Base-by-base conservation (phyloP, 1,284 basidiomycete species). In the Puccinia triticina region DNA sequence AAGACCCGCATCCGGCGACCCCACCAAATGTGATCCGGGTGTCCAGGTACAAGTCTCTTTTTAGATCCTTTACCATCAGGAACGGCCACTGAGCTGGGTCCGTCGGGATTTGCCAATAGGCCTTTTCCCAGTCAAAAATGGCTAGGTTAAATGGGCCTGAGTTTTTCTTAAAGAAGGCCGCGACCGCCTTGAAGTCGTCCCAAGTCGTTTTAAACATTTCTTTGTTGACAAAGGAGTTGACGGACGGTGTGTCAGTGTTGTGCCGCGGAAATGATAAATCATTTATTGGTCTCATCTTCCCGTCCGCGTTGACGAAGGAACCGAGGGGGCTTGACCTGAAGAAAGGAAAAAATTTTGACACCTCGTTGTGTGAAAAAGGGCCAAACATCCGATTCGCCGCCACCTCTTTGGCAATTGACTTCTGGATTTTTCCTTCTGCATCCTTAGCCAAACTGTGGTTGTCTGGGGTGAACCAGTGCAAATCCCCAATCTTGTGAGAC, bases 161-260 rank as follows among this genome's bases (percentile, higher is more conserved):
- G 50, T 50, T 23, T 0, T 74, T 50, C 10, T 29, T n/a, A 18
- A 57, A 57, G 21, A 57, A 57, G 8, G 8, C 8, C 16, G 26
- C 8, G 3, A 74, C 72, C 23, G 16, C 21, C 18, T n/a, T 53
- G 43, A 74, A 74, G 8, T 74, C 43, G 50, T 69, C 66, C 66
- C 66, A 69, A 12, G 66, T 11, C 0, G 66, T 69, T 0, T 2
- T 34, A 2, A 37, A 53, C 3, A 12, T 32, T 26, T 74, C 2
- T 48, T 48, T 50, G 1, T 74, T 26, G 0, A 74, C 43, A 11
- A 50, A 74, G 18, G 72, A 74, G 34, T 74, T 74, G 0, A 53
- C 72, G n/a, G 53, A 74, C n/a, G 40, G 37, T 2, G 10, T 16
- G 0, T 7, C 3, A 11, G 1, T 18, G 5, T 43, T 4, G 7